Evolutionary conservation across 352 stramenopile species (phyloP).

Genomic region (Pythium coloratum): DNA sequence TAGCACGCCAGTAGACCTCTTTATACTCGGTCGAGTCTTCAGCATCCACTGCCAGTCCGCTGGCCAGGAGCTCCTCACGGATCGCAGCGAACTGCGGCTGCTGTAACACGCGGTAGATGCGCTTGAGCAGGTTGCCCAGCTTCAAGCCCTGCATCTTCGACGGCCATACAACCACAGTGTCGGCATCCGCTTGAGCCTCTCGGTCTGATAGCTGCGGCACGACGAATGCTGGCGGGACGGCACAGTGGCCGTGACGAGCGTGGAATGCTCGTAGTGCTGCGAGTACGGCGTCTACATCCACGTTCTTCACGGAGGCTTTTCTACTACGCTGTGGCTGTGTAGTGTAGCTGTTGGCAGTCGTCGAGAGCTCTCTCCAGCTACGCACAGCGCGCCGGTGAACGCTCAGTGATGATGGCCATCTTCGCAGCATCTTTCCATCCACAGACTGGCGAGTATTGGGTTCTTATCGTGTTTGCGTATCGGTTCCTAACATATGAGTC

Average conservation of each 20-base stretch:
- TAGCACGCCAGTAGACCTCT: slow-evolving; percentile 41
- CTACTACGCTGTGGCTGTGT: background rate
- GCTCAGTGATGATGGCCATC: background rate
- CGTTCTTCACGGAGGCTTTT: background rate
- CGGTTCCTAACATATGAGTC: background rate
- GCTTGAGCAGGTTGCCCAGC: slow-evolving; percentile 38
- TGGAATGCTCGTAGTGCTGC: background rate
- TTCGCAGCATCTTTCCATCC: background rate
- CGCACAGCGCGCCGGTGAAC: background rate
- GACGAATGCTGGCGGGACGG: background rate
- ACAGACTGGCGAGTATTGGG: background rate
- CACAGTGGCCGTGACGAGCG: background rate
- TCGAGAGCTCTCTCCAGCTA: background rate
- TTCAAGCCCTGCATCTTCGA: slow-evolving; percentile 35
- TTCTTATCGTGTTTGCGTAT: background rate
- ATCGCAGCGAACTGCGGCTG: background rate
- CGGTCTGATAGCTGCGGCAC: background rate
- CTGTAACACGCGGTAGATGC: slow-evolving; percentile 25
- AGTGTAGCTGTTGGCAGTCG: background rate
- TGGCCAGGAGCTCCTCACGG: slow-evolving; percentile 27
- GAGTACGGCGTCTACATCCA: background rate
- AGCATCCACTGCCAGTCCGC: slow-evolving; percentile 30
- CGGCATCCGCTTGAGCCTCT: background rate
- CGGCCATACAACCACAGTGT: slow-evolving; percentile 33
- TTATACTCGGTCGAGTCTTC: slow-evolving; percentile 34